Percentiles rank a stretch among this genome's conserved stretches.
phyloP scores from a whole-genome alignment of 768 basidiomycete species.

The Mycena belliarum region DNA sequence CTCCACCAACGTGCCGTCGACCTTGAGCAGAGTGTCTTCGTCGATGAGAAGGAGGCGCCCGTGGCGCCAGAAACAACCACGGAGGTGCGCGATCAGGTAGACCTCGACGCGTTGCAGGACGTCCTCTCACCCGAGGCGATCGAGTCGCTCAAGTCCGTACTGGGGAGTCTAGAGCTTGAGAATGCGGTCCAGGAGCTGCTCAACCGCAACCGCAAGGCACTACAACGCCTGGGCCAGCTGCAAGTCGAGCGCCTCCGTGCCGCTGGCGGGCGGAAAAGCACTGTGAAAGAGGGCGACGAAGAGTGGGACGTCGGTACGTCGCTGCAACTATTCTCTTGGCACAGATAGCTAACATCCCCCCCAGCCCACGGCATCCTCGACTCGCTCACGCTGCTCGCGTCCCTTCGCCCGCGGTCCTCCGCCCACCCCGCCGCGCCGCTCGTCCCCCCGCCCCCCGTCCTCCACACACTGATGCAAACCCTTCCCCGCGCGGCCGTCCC shows the following conservation, averaged over 20 bases:
- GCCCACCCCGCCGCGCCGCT: slow-evolving; percentile 45
- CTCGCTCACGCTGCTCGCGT: slow-evolving; percentile 66
- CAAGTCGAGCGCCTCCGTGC: slow-evolving; percentile 57
- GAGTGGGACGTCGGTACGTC: slow-evolving; percentile 81
- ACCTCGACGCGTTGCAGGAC: slow-evolving; percentile 48
- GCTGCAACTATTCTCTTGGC: slow-evolving; percentile 5
- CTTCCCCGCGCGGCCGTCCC: slow-evolving; percentile 58
- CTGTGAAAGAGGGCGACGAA: slow-evolving; percentile 67
- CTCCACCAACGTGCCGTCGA: background rate
- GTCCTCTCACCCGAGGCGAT: slow-evolving; percentile 55
- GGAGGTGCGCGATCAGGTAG: too few species aligned
- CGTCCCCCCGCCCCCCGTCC: slow-evolving; percentile 59
- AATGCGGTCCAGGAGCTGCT: slow-evolving; percentile 69
- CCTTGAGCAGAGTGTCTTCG: slow-evolving; percentile 8
- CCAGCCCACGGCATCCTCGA: slow-evolving; percentile 73
- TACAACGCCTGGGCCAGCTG: slow-evolving; percentile 63
- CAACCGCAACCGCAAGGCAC: slow-evolving; percentile 61
- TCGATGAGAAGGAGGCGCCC: background rate
- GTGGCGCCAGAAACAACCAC: background rate
- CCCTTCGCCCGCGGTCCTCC: slow-evolving; percentile 66
- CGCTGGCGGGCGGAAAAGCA: slow-evolving; percentile 33
- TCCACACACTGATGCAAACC: slow-evolving; percentile 73
- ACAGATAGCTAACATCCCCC: slow-evolving; percentile 3
- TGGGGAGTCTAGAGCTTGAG: slow-evolving; percentile 67
- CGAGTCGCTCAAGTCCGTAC: slow-evolving; percentile 55